Conservation (phyloP, 2,329 filamentous ascomycete species). For the Calonectria henricotiae region DNA sequence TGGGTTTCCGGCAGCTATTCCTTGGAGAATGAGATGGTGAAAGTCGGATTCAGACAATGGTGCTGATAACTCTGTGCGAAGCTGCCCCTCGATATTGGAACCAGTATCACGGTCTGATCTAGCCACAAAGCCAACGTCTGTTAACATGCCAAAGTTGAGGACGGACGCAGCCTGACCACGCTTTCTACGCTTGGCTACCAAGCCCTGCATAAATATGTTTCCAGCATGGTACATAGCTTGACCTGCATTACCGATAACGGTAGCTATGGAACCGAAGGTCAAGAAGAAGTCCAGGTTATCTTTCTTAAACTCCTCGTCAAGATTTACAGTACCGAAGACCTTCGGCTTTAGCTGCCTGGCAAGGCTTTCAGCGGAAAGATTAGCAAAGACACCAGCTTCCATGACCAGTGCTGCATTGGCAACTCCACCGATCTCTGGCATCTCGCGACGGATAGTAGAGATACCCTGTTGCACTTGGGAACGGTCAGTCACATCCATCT, state of each 20-base stretch:
- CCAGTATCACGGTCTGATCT: neutral
- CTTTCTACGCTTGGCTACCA: neutral
- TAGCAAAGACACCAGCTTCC: neutral
- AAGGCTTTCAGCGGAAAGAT: neutral
- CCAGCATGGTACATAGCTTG: constrained; percentile 1
- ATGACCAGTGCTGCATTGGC: neutral
- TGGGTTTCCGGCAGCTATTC: neutral
- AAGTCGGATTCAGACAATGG: neutral
- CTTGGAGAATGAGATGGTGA: neutral
- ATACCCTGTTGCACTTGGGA: neutral
- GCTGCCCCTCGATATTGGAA: neutral
- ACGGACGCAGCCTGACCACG: neutral
- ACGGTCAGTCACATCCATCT: constrained; percentile 4
- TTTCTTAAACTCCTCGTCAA: neutral
- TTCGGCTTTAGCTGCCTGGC: neutral
- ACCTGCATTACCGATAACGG: neutral
- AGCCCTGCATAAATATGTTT: neutral
- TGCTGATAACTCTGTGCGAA: neutral
- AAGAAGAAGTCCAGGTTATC: constrained; percentile 2
- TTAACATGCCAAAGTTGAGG: neutral
- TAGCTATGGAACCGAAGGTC: neutral
- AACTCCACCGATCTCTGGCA: constrained; percentile 6
- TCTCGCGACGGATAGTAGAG: neutral
- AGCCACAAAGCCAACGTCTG: neutral
- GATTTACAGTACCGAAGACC: neutral